These are phyloP conservation scores for Leccinum sublutescens DNA, from an alignment of 768 basidiomycete genomes.

Conservation along the genomic window DNA sequence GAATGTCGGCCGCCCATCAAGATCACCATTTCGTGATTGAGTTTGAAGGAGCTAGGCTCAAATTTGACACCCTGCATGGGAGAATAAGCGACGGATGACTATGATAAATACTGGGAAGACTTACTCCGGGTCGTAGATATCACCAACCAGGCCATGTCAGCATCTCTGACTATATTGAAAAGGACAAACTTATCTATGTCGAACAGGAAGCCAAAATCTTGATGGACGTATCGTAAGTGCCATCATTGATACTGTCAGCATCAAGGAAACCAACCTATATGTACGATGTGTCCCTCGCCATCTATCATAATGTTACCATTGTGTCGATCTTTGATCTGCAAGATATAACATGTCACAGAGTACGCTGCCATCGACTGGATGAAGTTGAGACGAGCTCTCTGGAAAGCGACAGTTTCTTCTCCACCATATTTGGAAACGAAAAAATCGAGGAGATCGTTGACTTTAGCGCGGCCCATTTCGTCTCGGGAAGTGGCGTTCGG, in stretches of 20 bases:
- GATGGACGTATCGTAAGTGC: slow-evolving; percentile 10
- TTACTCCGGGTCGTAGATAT: slow-evolving; percentile 58
- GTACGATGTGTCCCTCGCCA: slow-evolving; percentile 94
- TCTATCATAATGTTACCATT: slow-evolving; percentile 99
- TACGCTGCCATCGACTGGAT: slow-evolving; percentile 99
- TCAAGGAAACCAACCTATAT: slow-evolving; percentile 68
- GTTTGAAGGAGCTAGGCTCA: slow-evolving; percentile 96
- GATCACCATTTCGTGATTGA: slow-evolving; percentile 97
- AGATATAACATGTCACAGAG: slow-evolving; percentile 94
- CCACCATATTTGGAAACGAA: slow-evolving; percentile 93
- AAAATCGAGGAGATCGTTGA: slow-evolving; percentile 93
- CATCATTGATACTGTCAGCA: not conserved
- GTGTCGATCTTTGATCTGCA: slow-evolving; percentile 98
- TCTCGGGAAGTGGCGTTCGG: slow-evolving; percentile 97
- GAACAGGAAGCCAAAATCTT: slow-evolving; percentile 94
- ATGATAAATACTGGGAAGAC: slow-evolving; percentile 18
- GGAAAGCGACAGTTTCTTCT: slow-evolving; percentile 85
- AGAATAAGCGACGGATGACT: slow-evolving; percentile 7
- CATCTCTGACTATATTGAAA: slow-evolving; percentile 9
- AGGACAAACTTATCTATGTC: slow-evolving; percentile 89
- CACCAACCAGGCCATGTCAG: slow-evolving; percentile 29
- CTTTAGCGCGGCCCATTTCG: slow-evolving; percentile 98
- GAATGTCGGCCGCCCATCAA: slow-evolving; percentile 96
- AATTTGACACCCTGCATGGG: slow-evolving; percentile 88
- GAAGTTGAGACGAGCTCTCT: slow-evolving; percentile 90